phyloP scores from a whole-genome alignment of 208 protist species.

The Leptomonas pyrrhocoris region DNA sequence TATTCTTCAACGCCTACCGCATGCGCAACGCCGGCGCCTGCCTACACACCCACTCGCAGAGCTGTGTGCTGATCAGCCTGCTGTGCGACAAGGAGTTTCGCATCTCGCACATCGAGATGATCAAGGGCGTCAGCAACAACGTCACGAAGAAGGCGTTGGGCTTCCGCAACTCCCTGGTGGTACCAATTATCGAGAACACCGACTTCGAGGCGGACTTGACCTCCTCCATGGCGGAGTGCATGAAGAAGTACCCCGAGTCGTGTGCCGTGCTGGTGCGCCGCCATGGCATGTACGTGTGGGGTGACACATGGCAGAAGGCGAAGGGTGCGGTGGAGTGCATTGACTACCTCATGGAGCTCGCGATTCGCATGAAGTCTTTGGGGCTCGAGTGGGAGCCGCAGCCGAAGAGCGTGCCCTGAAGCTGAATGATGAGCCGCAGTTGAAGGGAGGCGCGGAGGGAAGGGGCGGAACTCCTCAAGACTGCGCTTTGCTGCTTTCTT shows the following conservation, averaged over 20 bases:
- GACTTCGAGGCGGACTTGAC: conserved; percentile 81
- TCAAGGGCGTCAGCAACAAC: conserved; percentile 87
- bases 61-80: conserved; percentile 88
- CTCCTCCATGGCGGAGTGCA: conserved; percentile 78
- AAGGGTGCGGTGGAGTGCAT: conserved; percentile 94
- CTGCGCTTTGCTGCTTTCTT: too few species aligned
- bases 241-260: conserved; percentile 91
- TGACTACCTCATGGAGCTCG: conserved; percentile 95
- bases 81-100: conserved; percentile 93
- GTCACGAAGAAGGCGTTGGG: conserved; percentile 61
- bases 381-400: conserved; percentile 65
- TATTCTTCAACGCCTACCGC: conserved; percentile 94
- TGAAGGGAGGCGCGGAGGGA: too few species aligned
- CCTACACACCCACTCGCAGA: conserved; percentile 93
- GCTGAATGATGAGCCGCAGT: too few species aligned
- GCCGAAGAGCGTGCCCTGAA: conserved; percentile 30
- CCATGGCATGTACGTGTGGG: conserved; percentile 97
- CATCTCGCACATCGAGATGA: conserved; percentile 96
- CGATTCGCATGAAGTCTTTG: conserved; percentile 59
- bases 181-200: conserved; percentile 97
- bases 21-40: conserved; percentile 89
- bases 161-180: conserved; percentile 89
- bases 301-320: conserved; percentile 92
- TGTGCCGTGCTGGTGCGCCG: conserved; percentile 92
- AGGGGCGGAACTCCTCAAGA: too few species aligned